phyloP scores from a whole-genome alignment of 2,329 filamentous ascomycete genomes.

The Beauveria rudraprayagi region DNA sequence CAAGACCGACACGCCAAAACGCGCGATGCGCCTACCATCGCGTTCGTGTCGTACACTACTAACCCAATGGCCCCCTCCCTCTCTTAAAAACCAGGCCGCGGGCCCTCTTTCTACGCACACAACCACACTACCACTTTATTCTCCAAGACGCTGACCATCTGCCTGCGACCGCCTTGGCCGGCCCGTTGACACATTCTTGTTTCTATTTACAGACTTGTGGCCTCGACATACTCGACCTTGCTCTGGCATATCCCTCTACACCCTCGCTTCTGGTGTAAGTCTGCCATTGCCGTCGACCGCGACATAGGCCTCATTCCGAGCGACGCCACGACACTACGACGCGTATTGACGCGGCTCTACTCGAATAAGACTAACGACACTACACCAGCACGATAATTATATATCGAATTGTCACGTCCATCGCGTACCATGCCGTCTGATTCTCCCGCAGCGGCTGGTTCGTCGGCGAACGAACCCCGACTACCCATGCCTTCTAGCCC shows the following conservation, averaged over 20 bases:
- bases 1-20: conserved; percentile 11
- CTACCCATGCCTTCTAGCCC: conserved; percentile 7
- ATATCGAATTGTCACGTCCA: not conserved
- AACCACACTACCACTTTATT: not conserved
- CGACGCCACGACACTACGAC: not conserved
- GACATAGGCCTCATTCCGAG: not conserved
- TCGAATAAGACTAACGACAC: not conserved
- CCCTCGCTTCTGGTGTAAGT: conserved; percentile 3
- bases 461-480: conserved; percentile 9
- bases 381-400: not conserved
- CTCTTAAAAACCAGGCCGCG: conserved; percentile 11
- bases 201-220: conserved; percentile 9
- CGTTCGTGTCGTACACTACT: conserved; percentile 8
- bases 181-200: conserved; percentile 1
- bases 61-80: not conserved
- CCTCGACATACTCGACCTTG: conserved; percentile 1
- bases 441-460: not conserved
- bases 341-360: conserved; percentile 6
- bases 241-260: not conserved
- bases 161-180: conserved; percentile 12
- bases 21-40: conserved; percentile 9
- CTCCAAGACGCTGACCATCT: not conserved
- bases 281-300: not conserved
- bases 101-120: conserved; percentile 7
- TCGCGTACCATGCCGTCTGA: conserved; percentile 10